Evolutionary conservation across 2,329 filamentous ascomycete species (phyloP).

Genomic region (Sphaerulina populicola): DNA sequence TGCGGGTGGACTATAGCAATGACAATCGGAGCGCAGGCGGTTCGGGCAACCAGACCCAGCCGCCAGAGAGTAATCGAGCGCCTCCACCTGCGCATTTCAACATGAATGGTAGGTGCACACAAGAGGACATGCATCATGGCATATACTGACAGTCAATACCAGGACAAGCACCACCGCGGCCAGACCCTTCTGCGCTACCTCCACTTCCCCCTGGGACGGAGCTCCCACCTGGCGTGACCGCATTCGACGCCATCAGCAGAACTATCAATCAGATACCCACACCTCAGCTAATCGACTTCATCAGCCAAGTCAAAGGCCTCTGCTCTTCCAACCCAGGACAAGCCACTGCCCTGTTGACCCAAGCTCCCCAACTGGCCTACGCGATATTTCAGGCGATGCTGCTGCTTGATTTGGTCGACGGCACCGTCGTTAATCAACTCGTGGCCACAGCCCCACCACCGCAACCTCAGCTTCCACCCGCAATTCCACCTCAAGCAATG

Average conservation of each 20-base stretch:
- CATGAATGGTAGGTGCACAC: slow-evolving; percentile 25
- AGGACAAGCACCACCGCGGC: slow-evolving; percentile 10
- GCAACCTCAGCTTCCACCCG: slow-evolving; percentile 26
- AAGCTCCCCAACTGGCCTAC: slow-evolving; percentile 86
- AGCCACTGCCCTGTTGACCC: slow-evolving; percentile 75
- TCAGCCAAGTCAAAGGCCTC: slow-evolving; percentile 87
- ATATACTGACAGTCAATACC: background rate
- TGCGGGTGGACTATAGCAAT: slow-evolving; percentile 93
- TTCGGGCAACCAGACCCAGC: slow-evolving; percentile 13
- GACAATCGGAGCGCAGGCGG: slow-evolving; percentile 59
- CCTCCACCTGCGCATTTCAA: slow-evolving; percentile 41
- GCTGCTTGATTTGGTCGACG: slow-evolving; percentile 85
- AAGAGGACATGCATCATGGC: too few relatives aligned
- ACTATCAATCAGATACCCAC: slow-evolving; percentile 81
- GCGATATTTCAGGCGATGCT: slow-evolving; percentile 92
- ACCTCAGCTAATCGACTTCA: slow-evolving; percentile 82
- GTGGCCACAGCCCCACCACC: slow-evolving; percentile 38
- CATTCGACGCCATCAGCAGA: slow-evolving; percentile 82
- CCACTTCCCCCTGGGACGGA: slow-evolving; percentile 78
- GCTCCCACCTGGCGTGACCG: slow-evolving; percentile 70
- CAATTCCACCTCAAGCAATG: slow-evolving; percentile 21
- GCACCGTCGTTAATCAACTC: slow-evolving; percentile 70
- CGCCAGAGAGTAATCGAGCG: slow-evolving; percentile 16
- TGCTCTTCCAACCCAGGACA: slow-evolving; percentile 73
- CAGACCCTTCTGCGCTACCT: slow-evolving; percentile 53